Base-by-base conservation (phyloP, 495 filamentous ascomycete genomes). In the Jackrogersella minutella region DNA sequence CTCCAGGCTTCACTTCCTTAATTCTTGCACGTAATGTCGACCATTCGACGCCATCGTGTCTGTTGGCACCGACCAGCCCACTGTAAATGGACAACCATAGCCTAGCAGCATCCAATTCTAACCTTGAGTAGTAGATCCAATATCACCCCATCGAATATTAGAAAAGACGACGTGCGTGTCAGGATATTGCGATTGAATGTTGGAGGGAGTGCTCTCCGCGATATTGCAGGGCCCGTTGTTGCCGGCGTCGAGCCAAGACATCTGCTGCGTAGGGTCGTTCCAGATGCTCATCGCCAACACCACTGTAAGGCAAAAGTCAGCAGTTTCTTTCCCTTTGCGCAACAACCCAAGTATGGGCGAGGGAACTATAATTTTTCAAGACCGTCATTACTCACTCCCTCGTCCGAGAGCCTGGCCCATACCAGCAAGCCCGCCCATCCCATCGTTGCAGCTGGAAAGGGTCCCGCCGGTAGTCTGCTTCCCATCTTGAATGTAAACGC, bases 401-500 rank as follows among this genome's bases (percentile, higher is more conserved):
- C 63, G 66, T 28, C 57, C 63, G 19, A 76, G 56, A 62, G 70
- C 66, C 40, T 66, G 57, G 33, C 70, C 70, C 70, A 72, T 72
- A 13, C 66, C 70, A 22, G 58, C 22, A 14, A 72, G 53, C 5
- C 70, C 70, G 19, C 71, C 73, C 4, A 51, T 11, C 3, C 54
- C 60, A n/a, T 59, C 69, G 6, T 54, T 54, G 24, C 63, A 66
- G 41, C 24, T 55, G 10, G 49, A 54, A 11, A 66, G 49, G 14
- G 63, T 28, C 4, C 73, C 73, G 36, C 71, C 73, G 21, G 59
- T 39, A 33, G 54, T 59, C 43, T 68, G 55, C 31, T 61, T 58
- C 10, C 84, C 84, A 50, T 81, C 63, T 67, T 86, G 85, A 26
- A 86, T 74, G 74, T 89, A 89, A 5, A 80, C 37, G 2, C 86